These are phyloP conservation scores for Mycena latifolia DNA, from an alignment of 768 basidiomycete species.

Conservation along the genomic window DNA sequence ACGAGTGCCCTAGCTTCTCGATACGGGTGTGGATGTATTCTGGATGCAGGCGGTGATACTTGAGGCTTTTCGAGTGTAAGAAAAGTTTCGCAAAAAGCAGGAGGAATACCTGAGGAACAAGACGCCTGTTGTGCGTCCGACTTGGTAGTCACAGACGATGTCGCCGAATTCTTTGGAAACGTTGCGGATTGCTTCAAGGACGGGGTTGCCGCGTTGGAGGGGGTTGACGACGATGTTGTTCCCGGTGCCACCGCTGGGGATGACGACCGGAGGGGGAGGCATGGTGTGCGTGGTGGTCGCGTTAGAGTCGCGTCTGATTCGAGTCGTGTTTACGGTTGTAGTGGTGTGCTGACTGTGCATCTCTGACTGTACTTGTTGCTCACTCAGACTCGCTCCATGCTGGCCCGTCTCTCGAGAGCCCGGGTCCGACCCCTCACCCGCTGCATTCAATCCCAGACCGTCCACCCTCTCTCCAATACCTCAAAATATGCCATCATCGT, in stretches of 20 bases:
- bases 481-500: conserved; percentile 26
- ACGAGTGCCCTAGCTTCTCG: conserved; percentile 84
- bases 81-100: not conserved
- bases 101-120: conserved; percentile 84
- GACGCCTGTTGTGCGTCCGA: conserved; percentile 93
- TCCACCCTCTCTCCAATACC: conserved; percentile 4
- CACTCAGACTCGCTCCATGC: not conserved
- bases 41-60: conserved; percentile 96
- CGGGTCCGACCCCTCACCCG: conserved; percentile 28
- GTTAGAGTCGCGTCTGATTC: not conserved
- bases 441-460: conserved; percentile 25
- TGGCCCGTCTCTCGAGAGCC: conserved; percentile 27
- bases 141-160: conserved; percentile 94
- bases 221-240: conserved; percentile 76
- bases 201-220: conserved; percentile 87
- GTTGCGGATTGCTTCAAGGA: conserved; percentile 89
- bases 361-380: no score
- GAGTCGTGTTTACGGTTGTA: not conserved
- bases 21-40: conserved; percentile 96
- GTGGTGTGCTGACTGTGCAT: not conserved
- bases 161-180: conserved; percentile 96
- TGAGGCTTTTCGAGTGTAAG: conserved; percentile 65
- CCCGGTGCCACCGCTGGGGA: conserved; percentile 62
- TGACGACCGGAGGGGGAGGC: conserved; percentile 63
- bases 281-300: conserved; percentile 5